Base-by-base conservation (phyloP, 164 flowering plant genomes). In the Nymphaea colorata region DNA sequence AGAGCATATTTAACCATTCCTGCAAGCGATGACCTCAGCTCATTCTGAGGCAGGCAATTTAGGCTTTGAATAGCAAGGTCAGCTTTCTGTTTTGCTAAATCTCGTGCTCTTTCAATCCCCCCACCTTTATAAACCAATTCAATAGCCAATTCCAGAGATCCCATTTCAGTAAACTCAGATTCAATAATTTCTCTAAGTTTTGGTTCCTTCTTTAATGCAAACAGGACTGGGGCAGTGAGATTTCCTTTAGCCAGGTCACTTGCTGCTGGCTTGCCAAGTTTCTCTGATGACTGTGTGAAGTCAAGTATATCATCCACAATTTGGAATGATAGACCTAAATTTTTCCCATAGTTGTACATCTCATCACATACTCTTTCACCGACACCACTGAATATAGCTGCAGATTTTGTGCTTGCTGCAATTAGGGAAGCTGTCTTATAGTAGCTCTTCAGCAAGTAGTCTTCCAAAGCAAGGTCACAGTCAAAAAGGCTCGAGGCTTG, bases 401-500 rank as follows among this genome's bases (percentile, higher is more conserved):
- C 94, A 66, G 93, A 91, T 79, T 89, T 93, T 11, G 93, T 84
- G 81, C 97, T 89, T 44, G 98, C 90, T 17, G 98, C 91, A 36
- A 93, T 82, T 55, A 93, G 78, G 70, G 98, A 93, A n/a, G 98
- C 98, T 53, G 98, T 93, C 73, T 93, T 93, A 63, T 81, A 89
- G 84, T 87, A 91, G 80, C 98, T 93, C 79, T 93, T 93, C 78
- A 80, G 72, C 76, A 93, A 66, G 68, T 93, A 93, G 57, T 93
- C 96, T 14, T 89, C 94, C 11, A 61, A 7, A 7, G 11, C 8
- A 47, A 80, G 68, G 64, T 91, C 91, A 68, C 94, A 91, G 75
- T 93, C 91, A 47, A 93, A 93, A 57, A 93, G 83, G 71, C 97
- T 86, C 0, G 98, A 89, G 7, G 97, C 98, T 77, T 93, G 98